Evolutionary conservation across 306 rosid genomes (phyloP).

Genomic region (Trifolium subterraneum): DNA sequence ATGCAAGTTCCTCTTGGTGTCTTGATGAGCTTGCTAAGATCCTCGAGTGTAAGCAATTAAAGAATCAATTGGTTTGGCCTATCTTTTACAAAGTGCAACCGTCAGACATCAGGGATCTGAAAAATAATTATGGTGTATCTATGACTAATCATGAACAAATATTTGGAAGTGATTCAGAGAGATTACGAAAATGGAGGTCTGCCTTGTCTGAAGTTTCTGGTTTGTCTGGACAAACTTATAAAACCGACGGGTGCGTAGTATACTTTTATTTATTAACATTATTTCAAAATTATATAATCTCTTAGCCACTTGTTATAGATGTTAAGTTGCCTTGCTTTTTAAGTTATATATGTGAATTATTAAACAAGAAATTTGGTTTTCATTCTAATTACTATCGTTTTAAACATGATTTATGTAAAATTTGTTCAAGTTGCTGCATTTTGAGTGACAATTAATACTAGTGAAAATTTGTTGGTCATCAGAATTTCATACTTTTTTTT

Average conservation of each 20-base stretch:
- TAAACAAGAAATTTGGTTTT: too few relatives aligned
- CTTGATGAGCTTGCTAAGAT: slow-evolving; percentile 29
- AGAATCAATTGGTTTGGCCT: slow-evolving; percentile 20
- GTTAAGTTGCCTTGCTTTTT: neutral
- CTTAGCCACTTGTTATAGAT: neutral
- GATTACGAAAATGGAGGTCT: slow-evolving; percentile 22
- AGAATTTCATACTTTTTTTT: too few relatives aligned
- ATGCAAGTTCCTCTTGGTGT: neutral
- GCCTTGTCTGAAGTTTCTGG: slow-evolving; percentile 15
- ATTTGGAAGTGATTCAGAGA: neutral
- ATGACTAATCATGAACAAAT: neutral
- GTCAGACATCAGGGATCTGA: neutral
- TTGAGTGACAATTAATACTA: neutral
- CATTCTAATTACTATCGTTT: too few relatives aligned
- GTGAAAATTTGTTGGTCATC: neutral
- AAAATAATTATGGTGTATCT: neutral
- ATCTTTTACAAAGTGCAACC: slow-evolving; percentile 38
- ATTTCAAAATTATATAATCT: neutral
- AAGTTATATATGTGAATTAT: too few relatives aligned
- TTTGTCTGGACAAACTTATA: neutral
- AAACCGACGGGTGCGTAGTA: neutral
- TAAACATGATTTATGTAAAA: neutral
- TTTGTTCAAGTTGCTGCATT: too few relatives aligned
- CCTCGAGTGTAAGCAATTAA: slow-evolving; percentile 5
- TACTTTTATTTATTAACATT: neutral